These are phyloP conservation scores for Stereum hirsutum DNA, from an alignment of 1,284 basidiomycete species.

Conservation along the genomic window DNA sequence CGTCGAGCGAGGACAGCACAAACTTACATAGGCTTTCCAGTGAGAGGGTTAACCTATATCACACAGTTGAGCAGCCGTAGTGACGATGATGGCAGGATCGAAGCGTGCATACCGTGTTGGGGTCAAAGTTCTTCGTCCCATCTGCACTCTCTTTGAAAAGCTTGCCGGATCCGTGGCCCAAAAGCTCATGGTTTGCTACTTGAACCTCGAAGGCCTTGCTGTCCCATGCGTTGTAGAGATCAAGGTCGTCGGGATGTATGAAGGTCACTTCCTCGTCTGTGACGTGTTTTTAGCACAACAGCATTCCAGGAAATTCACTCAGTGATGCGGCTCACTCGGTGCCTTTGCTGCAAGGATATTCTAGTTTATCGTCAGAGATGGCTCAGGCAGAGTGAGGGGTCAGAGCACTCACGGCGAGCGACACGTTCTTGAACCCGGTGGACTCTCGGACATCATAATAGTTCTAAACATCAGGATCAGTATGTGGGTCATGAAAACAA, in stretches of 20 bases:
- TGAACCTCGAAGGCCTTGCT: conserved; percentile 73
- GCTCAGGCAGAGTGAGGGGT: neutral
- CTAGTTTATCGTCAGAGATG: conserved; percentile 20
- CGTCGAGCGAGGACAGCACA: too few relatives aligned
- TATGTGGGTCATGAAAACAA: neutral
- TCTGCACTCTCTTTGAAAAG: conserved; percentile 67
- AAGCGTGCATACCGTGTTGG: conserved; percentile 37
- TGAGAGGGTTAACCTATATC: conserved; percentile 76
- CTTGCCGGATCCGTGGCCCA: conserved; percentile 76
- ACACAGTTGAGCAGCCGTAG: neutral
- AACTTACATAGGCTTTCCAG: conserved; percentile 65
- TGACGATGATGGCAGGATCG: neutral
- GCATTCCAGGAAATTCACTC: too few relatives aligned
- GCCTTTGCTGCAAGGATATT: conserved; percentile 80
- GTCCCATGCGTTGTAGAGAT: conserved; percentile 71
- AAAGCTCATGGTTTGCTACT: conserved; percentile 78
- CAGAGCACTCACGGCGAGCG: conserved; percentile 41
- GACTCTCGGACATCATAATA: conserved; percentile 77
- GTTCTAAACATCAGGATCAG: conserved; percentile 29
- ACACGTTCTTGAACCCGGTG: conserved; percentile 79
- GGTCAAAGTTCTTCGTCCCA: conserved; percentile 74
- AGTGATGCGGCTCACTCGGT: conserved; percentile 40
- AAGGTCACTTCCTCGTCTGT: conserved; percentile 68
- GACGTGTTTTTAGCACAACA: neutral
- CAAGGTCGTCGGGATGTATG: conserved; percentile 63